Percentiles rank a stretch among this genome's conserved stretches.
Evolutionary conservation across 1,284 basidiomycete genomes (phyloP).

Genomic region (Trichosporon ovoides): DNA sequence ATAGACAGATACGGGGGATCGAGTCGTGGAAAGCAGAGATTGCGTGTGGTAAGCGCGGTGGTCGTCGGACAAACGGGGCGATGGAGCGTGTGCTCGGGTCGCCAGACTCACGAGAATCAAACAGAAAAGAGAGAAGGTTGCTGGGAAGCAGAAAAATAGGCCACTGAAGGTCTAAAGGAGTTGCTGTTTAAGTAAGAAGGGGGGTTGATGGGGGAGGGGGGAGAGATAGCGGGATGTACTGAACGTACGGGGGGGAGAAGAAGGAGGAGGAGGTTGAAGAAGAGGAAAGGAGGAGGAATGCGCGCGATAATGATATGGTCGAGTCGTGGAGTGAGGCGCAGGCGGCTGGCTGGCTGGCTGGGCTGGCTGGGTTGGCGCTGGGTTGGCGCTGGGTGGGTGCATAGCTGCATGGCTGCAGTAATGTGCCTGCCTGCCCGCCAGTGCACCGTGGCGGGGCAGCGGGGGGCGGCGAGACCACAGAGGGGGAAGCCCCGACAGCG

Average conservation of each 20-base stretch:
- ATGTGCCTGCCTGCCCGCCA: too few species aligned
- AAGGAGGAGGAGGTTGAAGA: constrained; percentile 4
- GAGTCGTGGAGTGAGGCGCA: background rate
- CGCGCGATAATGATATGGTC: constrained; percentile 3
- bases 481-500: too few species aligned
- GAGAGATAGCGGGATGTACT: background rate
- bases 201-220: background rate
- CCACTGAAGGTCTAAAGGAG: constrained; percentile 1
- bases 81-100: background rate
- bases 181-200: constrained; percentile 3
- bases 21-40: constrained; percentile 2
- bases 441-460: too few species aligned
- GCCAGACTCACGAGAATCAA: constrained; percentile 1
- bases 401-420: too few species aligned
- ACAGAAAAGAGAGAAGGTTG: constrained; percentile 6
- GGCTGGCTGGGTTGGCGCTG: too few species aligned
- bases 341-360: too few species aligned
- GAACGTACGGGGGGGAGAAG: background rate
- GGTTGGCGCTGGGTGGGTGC: too few species aligned
- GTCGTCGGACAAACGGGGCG: constrained; percentile 6
- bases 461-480: too few species aligned
- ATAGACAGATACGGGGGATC: background rate
- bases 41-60: background rate
- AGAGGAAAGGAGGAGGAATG: constrained; percentile 1
- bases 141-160: constrained; percentile 3